phyloP scores from a whole-genome alignment of 1,284 basidiomycete genomes.

The Porogramme epimiltina region DNA sequence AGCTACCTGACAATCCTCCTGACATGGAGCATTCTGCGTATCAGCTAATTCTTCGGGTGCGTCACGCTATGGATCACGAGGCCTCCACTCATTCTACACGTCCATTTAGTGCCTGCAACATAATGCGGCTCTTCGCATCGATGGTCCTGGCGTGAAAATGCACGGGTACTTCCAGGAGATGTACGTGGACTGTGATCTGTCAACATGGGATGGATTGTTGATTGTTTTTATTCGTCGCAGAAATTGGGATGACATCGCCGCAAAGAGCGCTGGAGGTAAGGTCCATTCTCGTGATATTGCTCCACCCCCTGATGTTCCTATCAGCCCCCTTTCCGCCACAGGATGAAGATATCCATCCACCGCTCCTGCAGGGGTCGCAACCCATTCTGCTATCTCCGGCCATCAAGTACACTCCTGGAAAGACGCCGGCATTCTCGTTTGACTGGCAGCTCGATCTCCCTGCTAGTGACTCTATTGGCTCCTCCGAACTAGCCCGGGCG shows the following conservation, averaged over 20 bases:
- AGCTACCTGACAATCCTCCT: conserved; percentile 16
- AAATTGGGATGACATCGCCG: conserved; percentile 37
- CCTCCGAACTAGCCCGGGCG: background rate
- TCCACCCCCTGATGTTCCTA: background rate
- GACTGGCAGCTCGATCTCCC: conserved; percentile 8
- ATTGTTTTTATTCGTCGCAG: conserved; percentile 28
- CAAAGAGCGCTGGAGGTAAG: conserved; percentile 23
- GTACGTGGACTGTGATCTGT: conserved; percentile 34
- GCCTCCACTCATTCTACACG: too few relatives aligned
- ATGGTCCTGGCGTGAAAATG: conserved; percentile 39
- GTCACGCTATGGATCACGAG: too few relatives aligned
- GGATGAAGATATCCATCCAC: too few relatives aligned
- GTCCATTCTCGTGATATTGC: background rate
- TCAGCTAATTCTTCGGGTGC: conserved; percentile 44
- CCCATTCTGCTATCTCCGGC: background rate
- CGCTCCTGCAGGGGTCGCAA: background rate
- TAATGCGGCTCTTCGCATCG: conserved; percentile 49
- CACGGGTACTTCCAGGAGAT: conserved; percentile 48
- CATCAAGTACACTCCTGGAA: background rate
- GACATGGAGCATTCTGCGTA: conserved; percentile 34
- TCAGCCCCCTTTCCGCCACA: conserved; percentile 1
- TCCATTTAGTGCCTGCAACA: conserved; percentile 51
- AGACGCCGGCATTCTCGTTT: conserved; percentile 6
- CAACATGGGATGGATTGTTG: background rate
- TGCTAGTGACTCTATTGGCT: background rate